Conservation (phyloP, 2,329 filamentous ascomycete species). For the Ophidiomyces ophidiicola region DNA sequence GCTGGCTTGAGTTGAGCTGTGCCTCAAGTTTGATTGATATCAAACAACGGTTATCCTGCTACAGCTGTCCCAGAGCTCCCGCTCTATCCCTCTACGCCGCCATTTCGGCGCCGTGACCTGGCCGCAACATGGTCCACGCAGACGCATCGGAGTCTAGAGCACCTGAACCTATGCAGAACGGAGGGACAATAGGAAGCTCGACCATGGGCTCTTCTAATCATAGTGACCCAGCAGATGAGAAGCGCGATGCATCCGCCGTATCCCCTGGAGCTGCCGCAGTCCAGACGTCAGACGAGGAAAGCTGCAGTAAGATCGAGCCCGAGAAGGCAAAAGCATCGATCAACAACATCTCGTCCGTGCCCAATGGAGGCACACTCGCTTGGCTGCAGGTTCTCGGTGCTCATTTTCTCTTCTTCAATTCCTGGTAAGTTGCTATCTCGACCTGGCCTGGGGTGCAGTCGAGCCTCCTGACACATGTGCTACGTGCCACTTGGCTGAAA, state of each 20-base stretch:
- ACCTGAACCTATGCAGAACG: too few relatives aligned
- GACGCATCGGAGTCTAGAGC: too few relatives aligned
- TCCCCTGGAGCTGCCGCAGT: background rate
- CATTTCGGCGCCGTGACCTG: too few relatives aligned
- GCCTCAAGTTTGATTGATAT: too few relatives aligned
- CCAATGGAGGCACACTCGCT: slow-evolving; percentile 8
- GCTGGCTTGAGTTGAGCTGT: too few relatives aligned
- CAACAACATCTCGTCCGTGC: slow-evolving; percentile 4
- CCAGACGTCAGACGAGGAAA: background rate
- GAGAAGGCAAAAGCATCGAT: background rate
- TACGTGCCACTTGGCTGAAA: background rate
- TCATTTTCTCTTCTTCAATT: slow-evolving; percentile 8
- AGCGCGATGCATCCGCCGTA: background rate
- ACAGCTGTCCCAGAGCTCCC: too few relatives aligned
- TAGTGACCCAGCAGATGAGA: background rate
- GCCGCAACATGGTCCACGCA: too few relatives aligned
- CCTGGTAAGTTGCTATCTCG: slow-evolving; percentile 2
- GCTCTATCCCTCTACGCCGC: too few relatives aligned
- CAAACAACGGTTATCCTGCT: too few relatives aligned
- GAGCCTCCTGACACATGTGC: background rate
- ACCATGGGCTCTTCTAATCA: too few relatives aligned
- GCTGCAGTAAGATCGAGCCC: background rate
- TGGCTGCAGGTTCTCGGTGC: slow-evolving; percentile 11
- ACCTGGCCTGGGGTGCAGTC: background rate
- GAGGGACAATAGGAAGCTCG: too few relatives aligned